Percentiles rank a stretch among this genome's conserved stretches.
Evolutionary conservation across 2,329 filamentous ascomycete genomes (phyloP).

Genomic region (Neurospora sp.): DNA sequence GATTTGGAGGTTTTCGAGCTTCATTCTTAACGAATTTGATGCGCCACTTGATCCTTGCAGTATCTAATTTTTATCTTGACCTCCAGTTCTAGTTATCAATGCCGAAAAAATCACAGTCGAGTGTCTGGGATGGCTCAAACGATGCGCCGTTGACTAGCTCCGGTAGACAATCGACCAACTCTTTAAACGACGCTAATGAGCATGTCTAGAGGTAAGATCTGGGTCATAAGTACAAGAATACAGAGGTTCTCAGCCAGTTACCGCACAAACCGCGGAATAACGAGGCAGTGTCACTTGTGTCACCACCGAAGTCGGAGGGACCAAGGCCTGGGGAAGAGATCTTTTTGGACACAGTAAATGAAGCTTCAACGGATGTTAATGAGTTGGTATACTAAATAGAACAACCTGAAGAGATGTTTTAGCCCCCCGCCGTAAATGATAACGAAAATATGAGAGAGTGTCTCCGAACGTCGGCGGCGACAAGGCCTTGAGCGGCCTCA

Average conservation of each 20-base stretch:
- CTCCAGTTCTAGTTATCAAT: fast-evolving
- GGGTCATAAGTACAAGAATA: not conserved
- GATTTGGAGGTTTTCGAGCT: not conserved
- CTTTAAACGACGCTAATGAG: fast-evolving
- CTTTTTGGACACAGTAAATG: not conserved
- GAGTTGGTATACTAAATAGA: fast-evolving
- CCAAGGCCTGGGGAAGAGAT: not conserved
- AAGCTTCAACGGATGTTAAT: fast-evolving
- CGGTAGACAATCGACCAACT: not conserved
- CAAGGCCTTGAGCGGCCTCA: not conserved
- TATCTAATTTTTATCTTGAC: fast-evolving
- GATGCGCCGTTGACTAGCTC: not conserved
- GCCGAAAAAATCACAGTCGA: not conserved
- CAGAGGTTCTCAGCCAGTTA: no score
- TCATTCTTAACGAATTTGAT: fast-evolving
- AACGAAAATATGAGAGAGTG: not conserved
- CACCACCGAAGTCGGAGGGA: not conserved
- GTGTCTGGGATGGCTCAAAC: not conserved
- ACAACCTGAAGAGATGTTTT: fast-evolving
- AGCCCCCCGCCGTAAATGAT: fast-evolving
- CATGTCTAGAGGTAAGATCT: fast-evolving
- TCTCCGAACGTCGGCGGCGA: not conserved
- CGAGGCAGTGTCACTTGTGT: not conserved
- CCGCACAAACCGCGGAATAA: not conserved
- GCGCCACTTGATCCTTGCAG: not conserved